Percentiles rank a stretch among this genome's conserved stretches.
These are phyloP conservation scores for Salix arbutifolia DNA, from an alignment of 345 rosid genomes.

Conservation along the genomic window DNA sequence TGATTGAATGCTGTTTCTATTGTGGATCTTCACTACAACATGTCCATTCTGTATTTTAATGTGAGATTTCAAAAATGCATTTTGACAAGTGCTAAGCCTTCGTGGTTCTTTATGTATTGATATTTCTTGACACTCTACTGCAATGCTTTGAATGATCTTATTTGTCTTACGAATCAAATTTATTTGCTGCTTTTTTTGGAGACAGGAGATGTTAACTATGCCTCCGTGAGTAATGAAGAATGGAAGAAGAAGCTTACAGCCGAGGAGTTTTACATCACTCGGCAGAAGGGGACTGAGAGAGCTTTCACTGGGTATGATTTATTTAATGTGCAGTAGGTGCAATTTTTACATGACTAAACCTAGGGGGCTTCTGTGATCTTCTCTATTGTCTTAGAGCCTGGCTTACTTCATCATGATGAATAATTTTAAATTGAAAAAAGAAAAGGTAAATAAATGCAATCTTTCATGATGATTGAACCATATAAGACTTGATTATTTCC, in stretches of 20 bases:
- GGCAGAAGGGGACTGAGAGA: constrained; percentile 86
- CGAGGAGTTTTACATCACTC: constrained; percentile 67
- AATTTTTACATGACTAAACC: not conserved
- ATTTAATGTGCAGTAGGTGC: not conserved
- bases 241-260: constrained; percentile 70
- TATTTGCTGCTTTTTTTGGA: constrained; percentile 24
- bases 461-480: not conserved
- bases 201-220: constrained; percentile 35
- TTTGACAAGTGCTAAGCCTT: not conserved
- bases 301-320: constrained; percentile 80
- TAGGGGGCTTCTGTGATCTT: not conserved
- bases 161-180: not conserved
- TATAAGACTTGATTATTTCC: no score
- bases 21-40: not conserved
- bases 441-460: not conserved
- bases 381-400: not conserved
- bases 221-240: constrained; percentile 53
- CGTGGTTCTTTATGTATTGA: not conserved
- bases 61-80: not conserved
- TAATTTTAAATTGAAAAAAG: not conserved
- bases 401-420: not conserved
- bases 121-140: not conserved
- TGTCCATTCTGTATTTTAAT: not conserved
- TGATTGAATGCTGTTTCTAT: not conserved
- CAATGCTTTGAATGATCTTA: not conserved